Base-by-base conservation (phyloP, 2,329 filamentous ascomycete species). In the Sporothrix brasiliensis region DNA sequence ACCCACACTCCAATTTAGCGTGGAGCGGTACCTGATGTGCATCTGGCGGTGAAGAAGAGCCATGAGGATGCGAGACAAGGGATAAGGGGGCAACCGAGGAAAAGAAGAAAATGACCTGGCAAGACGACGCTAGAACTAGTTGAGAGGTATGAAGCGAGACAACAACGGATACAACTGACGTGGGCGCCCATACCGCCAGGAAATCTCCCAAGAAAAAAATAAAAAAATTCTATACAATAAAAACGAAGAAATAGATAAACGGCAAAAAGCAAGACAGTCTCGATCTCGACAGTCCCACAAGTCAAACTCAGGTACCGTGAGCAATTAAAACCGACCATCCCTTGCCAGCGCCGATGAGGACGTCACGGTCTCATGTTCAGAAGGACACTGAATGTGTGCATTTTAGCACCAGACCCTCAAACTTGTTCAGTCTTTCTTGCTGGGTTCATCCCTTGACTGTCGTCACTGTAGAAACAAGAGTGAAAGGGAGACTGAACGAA, bases 1-100 rank as follows among this genome's bases (percentile, higher is more conserved):
- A 34, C 30, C 10, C 24, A 7, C 4, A 7, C 2, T 6, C 27
- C 11, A 50, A 21, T 13, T 21, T 6, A 3, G 16, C 4, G 27
- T 34, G 61, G 27, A 30, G 44, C 50, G 56, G 63, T 66, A 66
- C 63, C 47, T 66, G 27, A 4, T 10, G 21, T 50, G 44, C n/a
- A 52, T 56, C 61, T 66, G 61, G 69, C 69, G 69, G 69, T 70
- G 69, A 70, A 70, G 69, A 68, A 56, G 13, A 67, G 63, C 69
- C 69, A 70, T 70, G 69, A 52, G 69, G 69, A 70, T 70, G 63
- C 53, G 63, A 67, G 69, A 70, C 69, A 69, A 58, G 66, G 49
- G 65, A 52, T 50, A 16, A 39, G 47, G n/a, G n/a, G n/a, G 52
- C 27, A 49, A 34, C 19, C 5, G 13, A 21, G 52, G 34, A 44